Evolutionary conservation across 768 basidiomycete species (phyloP), one percentile per base, ranked within the genome.

Genomic region (Harrya chromipes): DNA sequence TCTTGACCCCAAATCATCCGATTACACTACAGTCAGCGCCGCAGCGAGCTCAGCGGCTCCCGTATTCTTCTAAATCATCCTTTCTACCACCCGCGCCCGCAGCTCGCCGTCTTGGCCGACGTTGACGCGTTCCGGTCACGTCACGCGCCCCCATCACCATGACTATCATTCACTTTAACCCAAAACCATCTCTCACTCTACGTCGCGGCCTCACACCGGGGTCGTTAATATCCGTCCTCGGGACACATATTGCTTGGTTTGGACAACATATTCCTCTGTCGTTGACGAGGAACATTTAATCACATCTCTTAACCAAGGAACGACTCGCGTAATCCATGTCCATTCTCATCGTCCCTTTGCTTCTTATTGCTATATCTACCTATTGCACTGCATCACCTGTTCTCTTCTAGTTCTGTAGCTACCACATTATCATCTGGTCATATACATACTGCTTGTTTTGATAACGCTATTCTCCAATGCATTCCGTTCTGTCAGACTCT

Each of bases 51-150:
- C 73, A 16, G 75, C 71, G 24, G 82, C 76, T 38, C 73, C 83
- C 41, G 76, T 81, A 31, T 83, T 85, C 71, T 85, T 85, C 71
- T 85, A 65, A 73, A 11, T 11, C 29, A 13, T 20, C 4, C 27
- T 36, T 46, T 20, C 39, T 39, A 9, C 33, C 37, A 36, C 17
- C 40, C 39, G 35, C 24, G 4, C 3, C 40, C 14, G 9, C 20
- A 8, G 40, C 4, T 13, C 29, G 29, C 23, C 26, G 12, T 36
- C 45, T 10, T 10, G 19, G 36, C 39, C 44, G 43, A 39, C 46
- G 26, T 49, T 4, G 50, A 54, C 46, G 49, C 40, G 19, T 21
- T 14, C 47, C 17, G 17, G 21, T 40, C 46, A 6, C 42, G 20
- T 24, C 43, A 17, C 35, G 14, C 40, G 31, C 17, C 46, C 27